phyloP scores from a whole-genome alignment of 176 grass and related monocot species.

The Pontederia crassipes region DNA sequence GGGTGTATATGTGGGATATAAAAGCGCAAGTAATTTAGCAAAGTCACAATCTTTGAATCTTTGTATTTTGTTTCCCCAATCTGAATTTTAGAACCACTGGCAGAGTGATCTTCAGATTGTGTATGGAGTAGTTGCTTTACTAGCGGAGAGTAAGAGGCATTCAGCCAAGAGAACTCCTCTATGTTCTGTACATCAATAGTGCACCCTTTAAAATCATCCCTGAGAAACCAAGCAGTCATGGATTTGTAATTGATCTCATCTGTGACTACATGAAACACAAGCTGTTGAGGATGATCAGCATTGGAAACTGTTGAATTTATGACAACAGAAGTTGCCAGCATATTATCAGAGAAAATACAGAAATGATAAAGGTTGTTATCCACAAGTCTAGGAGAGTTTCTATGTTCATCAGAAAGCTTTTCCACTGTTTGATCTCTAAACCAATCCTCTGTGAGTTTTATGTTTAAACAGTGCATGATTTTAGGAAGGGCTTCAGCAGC shows the following conservation, averaged over 20 bases:
- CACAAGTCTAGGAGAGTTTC: slow-evolving; percentile 79
- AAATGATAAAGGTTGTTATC: slow-evolving; percentile 99
- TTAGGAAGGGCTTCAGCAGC: slow-evolving; percentile 74
- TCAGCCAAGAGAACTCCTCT: slow-evolving; percentile 91
- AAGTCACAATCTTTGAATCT: slow-evolving; percentile 49
- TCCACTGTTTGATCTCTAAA: slow-evolving; percentile 38
- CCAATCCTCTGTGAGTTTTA: slow-evolving; percentile 83
- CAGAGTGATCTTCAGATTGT: slow-evolving; percentile 48
- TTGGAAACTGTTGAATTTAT: slow-evolving; percentile 92
- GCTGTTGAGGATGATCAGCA: slow-evolving; percentile 95
- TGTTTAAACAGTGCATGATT: slow-evolving; percentile 65
- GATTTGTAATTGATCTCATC: slow-evolving; percentile 61
- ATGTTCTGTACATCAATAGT: slow-evolving; percentile 78
- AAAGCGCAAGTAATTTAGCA: slow-evolving; percentile 88
- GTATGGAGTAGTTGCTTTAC: slow-evolving; percentile 43
- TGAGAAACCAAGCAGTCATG: slow-evolving; percentile 88
- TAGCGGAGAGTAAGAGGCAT: slow-evolving; percentile 57
- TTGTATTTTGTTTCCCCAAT: slow-evolving; percentile 61
- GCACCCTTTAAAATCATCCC: slow-evolving; percentile 86
- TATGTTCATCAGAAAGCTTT: slow-evolving; percentile 54
- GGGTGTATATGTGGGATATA: slow-evolving; percentile 93
- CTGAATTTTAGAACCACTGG: slow-evolving; percentile 33
- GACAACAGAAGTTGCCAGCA: slow-evolving; percentile 81
- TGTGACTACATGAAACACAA: slow-evolving; percentile 97
- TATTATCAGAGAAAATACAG: slow-evolving; percentile 95